phyloP scores from a whole-genome alignment of 768 basidiomycete genomes.

The Tubosaeta sp. region DNA sequence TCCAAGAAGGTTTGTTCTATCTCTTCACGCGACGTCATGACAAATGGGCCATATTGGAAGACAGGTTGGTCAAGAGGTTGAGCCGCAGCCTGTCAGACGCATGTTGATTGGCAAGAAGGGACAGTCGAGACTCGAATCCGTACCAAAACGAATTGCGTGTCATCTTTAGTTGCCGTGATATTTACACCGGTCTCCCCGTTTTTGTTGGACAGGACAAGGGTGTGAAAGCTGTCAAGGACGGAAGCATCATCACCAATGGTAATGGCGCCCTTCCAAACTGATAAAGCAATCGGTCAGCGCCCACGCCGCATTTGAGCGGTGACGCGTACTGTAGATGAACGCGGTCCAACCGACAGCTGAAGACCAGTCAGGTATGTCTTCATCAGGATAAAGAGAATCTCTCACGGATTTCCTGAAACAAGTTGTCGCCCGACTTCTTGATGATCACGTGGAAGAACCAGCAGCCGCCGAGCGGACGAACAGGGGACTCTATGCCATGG shows the following conservation, averaged over 20 bases:
- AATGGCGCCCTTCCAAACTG: constrained; percentile 50
- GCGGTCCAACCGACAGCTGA: constrained; percentile 84
- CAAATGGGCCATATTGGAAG: constrained; percentile 84
- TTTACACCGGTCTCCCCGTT: constrained; percentile 62
- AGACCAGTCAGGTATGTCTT: not conserved
- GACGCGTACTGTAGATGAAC: constrained; percentile 71
- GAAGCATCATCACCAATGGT: constrained; percentile 49
- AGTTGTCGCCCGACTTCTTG: constrained; percentile 47
- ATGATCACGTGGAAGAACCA: constrained; percentile 87
- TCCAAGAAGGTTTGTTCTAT: constrained; percentile 80
- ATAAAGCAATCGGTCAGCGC: constrained; percentile 3
- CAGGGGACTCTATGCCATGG: constrained; percentile 82
- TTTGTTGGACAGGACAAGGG: constrained; percentile 72
- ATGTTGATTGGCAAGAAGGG: constrained; percentile 2
- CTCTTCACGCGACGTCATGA: constrained; percentile 78
- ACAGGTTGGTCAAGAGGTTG: constrained; percentile 88
- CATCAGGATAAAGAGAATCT: not conserved
- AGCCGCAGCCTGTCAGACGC: constrained; percentile 57
- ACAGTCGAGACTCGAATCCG: constrained; percentile 14
- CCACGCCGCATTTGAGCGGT: not conserved
- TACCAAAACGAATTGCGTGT: constrained; percentile 75
- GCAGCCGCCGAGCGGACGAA: constrained; percentile 87
- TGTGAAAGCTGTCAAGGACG: constrained; percentile 61
- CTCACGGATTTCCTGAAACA: constrained; percentile 84
- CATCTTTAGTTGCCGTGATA: constrained; percentile 52